Conservation (phyloP, 495 filamentous ascomycete genomes). For the Penicillium odoratum region DNA sequence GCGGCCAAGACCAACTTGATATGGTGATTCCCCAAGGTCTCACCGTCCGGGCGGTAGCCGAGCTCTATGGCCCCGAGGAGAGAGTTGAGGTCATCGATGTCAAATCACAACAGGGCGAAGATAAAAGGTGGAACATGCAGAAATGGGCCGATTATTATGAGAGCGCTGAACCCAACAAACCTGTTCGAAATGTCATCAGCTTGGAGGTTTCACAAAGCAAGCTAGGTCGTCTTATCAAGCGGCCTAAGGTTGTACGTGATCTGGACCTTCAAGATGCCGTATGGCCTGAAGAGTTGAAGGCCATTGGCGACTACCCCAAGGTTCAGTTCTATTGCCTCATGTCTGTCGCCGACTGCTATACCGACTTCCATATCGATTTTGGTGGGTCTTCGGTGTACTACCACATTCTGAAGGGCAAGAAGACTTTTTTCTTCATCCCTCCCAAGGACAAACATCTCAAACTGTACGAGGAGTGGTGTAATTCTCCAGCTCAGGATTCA, state of each 20-base stretch:
- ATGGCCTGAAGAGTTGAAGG: conserved; percentile 64
- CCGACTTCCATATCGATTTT: conserved; percentile 81
- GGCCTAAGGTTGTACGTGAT: conserved; percentile 70
- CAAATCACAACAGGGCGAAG: conserved; percentile 69
- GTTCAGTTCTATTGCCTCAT: conserved; percentile 75
- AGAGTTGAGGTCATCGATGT: conserved; percentile 75
- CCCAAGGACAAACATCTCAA: conserved; percentile 74
- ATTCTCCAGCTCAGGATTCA: conserved; percentile 68
- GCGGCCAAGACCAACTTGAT: conserved; percentile 66
- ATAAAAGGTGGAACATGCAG: conserved; percentile 68
- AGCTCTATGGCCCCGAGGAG: conserved; percentile 66
- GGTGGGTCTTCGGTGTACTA: conserved; percentile 79
- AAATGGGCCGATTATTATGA: conserved; percentile 79
- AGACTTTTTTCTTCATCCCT: conserved; percentile 78
- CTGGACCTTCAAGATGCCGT: conserved; percentile 71
- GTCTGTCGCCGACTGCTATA: conserved; percentile 79
- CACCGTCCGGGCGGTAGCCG: conserved; percentile 64
- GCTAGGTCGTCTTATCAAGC: conserved; percentile 63
- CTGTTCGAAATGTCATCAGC: conserved; percentile 75
- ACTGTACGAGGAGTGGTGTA: conserved; percentile 77
- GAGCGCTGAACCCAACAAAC: conserved; percentile 55
- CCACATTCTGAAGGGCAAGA: conserved; percentile 73
- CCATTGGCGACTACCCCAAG: conserved; percentile 58
- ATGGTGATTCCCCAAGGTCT: conserved; percentile 73
- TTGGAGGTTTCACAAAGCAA: conserved; percentile 70